Percentiles rank a stretch among this genome's conserved stretches.
Evolutionary conservation across 2,329 filamentous ascomycete species (phyloP).

Genomic region (Cercospora zeina): DNA sequence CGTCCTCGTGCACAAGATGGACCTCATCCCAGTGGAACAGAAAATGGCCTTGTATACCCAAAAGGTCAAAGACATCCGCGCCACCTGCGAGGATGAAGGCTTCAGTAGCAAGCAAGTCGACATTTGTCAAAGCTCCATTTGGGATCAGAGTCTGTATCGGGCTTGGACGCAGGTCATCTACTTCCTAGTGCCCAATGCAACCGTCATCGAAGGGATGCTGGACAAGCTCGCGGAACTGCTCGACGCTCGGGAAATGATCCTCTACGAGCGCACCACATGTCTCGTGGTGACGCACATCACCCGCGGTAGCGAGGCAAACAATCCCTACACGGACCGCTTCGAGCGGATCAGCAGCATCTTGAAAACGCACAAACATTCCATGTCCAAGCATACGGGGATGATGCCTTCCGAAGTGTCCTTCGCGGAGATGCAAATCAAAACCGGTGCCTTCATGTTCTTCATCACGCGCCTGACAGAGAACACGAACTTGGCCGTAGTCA

Average conservation of each 20-base stretch:
- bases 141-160: constrained; percentile 97
- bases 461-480: constrained; percentile 96
- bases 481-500: constrained; percentile 89
- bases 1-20: constrained; percentile 98
- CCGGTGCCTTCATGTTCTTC: constrained; percentile 83
- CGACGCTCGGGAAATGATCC: constrained; percentile 86
- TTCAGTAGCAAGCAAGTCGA: constrained; percentile 65
- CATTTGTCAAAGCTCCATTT: constrained; percentile 93
- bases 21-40: constrained; percentile 78
- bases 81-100: constrained; percentile 62
- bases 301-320: constrained; percentile 67
- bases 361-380: constrained; percentile 93
- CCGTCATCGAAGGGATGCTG: constrained; percentile 83
- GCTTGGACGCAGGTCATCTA: constrained; percentile 98
- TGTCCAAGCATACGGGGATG: constrained; percentile 71
- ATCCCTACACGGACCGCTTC: constrained; percentile 89
- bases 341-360: constrained; percentile 96
- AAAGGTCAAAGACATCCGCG: constrained; percentile 72
- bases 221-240: constrained; percentile 79
- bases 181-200: constrained; percentile 91
- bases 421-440: constrained; percentile 77
- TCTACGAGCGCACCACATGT: constrained; percentile 95
- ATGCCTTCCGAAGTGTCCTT: constrained; percentile 82
- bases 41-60: constrained; percentile 83
- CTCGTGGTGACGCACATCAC: constrained; percentile 93